Base-by-base conservation (phyloP, 2,329 filamentous ascomycete genomes). In the Escovopsis sp. region DNA sequence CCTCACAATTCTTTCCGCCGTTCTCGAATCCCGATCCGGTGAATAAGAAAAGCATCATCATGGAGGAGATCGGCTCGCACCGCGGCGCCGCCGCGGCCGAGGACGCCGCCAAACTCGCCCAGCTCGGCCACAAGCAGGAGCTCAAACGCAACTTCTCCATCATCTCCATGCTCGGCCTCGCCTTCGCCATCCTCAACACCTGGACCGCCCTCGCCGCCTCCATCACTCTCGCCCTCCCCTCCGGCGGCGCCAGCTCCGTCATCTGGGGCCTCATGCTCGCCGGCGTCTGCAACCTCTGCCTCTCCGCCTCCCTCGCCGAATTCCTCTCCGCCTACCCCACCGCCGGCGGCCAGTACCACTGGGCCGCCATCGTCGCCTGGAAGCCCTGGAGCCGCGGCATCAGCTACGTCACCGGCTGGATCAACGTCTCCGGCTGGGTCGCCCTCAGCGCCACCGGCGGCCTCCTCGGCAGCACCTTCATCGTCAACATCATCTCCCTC, bases 371-470 rank as follows among this genome's bases (percentile, higher is more conserved):
- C 34, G 58, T 83, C 41, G 65, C 69, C 23, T 76, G 73, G 62
- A 63, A 66, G 39, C 57, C 55, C 37, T 78, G 66, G 63, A 68
- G 71, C 14, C 70, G 73, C 0, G 59, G 72, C 21, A 65, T 82
- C 10, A 77, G 74, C 32, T 84, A 77, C 61, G 68, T 75, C 32
- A 82, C 77, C 0, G 79, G 79, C 19, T 84, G 78, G 77, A 80
- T 76, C 52, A 79, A 76, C 45, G 69, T 75, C 27, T 73, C 73
- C n/a, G 78, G 76, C 13, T 83, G 78, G 75, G 74, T 81, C 23
- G 71, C 72, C 9, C 55, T 84, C 35, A 75, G 72, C 4, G 78
- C 79, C 7, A 79, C 76, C 0, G 78, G 72, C 13, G 76, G 76
- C 2, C 61, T 82, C 16, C 63, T 84, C 5, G 76, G 73, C 11